A percentile compares a stretch with the other conserved stretches of the same genome.
Conservation (phyloP, 208 protist species). For the Trypanosoma cruzi region DNA sequence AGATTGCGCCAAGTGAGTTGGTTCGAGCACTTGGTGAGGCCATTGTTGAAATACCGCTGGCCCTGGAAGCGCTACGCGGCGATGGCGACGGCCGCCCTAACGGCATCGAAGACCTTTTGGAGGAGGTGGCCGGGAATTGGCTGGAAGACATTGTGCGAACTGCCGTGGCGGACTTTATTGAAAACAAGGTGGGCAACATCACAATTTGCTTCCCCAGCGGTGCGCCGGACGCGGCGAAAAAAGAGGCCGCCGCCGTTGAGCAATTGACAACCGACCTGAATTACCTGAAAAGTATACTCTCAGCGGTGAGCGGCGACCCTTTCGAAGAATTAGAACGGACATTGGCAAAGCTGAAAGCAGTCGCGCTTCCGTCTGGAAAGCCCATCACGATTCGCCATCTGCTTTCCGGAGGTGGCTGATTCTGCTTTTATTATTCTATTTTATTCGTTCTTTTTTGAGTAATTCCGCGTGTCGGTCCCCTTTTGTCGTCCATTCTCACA, state of each 20-base stretch:
- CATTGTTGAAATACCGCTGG: slow-evolving; percentile 82
- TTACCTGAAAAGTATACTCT: slow-evolving; percentile 75
- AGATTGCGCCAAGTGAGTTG: slow-evolving; percentile 45
- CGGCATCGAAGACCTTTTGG: slow-evolving; percentile 48
- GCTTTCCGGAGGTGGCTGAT: background rate
- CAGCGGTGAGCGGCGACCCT: slow-evolving; percentile 75
- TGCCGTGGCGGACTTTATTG: slow-evolving; percentile 55
- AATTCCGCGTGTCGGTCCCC: too few relatives aligned
- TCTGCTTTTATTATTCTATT: too few relatives aligned
- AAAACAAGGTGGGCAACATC: slow-evolving; percentile 49
- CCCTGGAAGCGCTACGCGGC: slow-evolving; percentile 54
- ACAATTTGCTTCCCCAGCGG: slow-evolving; percentile 37
- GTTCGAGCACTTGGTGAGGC: slow-evolving; percentile 77
- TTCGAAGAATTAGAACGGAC: slow-evolving; percentile 51
- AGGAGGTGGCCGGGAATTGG: slow-evolving; percentile 62
- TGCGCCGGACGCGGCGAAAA: slow-evolving; percentile 3
- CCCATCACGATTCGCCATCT: slow-evolving; percentile 21
- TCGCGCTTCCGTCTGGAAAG: slow-evolving; percentile 23
- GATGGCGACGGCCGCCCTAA: slow-evolving; percentile 20
- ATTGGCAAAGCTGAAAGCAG: slow-evolving; percentile 39
- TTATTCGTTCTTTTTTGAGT: too few relatives aligned
- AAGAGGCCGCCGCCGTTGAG: slow-evolving; percentile 44
- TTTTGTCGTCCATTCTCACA: too few relatives aligned
- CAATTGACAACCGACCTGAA: slow-evolving; percentile 70
- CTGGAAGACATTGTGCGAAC: slow-evolving; percentile 62